These are phyloP conservation scores for Backusella macrospora DNA, from an alignment of 192 early-diverging fungal genomes.

Conservation along the genomic window DNA sequence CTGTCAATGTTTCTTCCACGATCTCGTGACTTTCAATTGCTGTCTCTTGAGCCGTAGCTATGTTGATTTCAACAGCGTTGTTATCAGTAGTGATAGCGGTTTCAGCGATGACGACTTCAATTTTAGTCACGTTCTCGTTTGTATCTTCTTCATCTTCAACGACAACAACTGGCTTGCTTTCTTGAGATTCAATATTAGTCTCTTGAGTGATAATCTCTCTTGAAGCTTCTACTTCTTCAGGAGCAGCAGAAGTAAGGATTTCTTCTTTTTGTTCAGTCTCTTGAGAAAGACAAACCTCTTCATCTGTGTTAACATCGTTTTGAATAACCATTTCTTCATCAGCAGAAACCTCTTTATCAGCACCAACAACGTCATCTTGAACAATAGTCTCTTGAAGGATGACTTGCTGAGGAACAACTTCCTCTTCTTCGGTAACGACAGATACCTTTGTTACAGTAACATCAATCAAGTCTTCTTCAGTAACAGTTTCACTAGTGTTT, in stretches of 20 bases:
- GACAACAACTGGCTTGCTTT: background rate
- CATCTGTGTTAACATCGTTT: background rate
- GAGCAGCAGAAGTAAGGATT: background rate
- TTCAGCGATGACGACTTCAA: background rate
- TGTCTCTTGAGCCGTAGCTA: background rate
- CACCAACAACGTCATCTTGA: background rate
- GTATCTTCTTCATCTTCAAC: background rate
- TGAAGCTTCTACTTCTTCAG: background rate
- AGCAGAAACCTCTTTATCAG: background rate
- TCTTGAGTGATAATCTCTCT: background rate
- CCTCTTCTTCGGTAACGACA: background rate
- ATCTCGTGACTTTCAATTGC: background rate
- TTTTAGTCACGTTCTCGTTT: background rate
- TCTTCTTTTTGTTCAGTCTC: background rate
- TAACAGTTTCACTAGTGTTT: background rate
- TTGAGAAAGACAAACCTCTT: background rate
- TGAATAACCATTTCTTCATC: background rate
- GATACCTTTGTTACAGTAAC: background rate
- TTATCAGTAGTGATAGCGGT: background rate
- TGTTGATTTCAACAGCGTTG: background rate
- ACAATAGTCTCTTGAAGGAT: constrained; percentile 1
- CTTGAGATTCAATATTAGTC: background rate
- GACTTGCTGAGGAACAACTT: background rate
- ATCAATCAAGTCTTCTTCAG: too few relatives aligned
- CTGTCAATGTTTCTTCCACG: constrained; percentile 13